phyloP scores from a whole-genome alignment of 169 alveolate species.

The Plasmodium malariae region DNA sequence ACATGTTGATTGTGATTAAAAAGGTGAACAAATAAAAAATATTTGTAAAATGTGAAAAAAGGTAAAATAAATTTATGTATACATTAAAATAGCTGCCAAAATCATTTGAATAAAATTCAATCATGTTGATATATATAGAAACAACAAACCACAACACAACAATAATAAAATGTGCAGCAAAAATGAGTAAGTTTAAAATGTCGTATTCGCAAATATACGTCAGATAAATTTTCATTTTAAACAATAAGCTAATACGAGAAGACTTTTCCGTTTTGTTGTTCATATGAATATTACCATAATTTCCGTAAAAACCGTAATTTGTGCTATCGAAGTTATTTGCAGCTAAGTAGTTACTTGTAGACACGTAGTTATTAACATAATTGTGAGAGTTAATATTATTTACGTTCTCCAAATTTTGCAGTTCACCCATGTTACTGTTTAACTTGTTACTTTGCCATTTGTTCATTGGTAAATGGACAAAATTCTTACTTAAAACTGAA shows the following conservation, averaged over 20 bases:
- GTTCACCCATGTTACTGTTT: not conserved
- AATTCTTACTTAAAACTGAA: slow-evolving; percentile 1
- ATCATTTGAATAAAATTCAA: slow-evolving; percentile 4
- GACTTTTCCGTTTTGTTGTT: not conserved
- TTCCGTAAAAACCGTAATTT: slow-evolving; percentile 6
- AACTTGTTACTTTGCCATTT: not conserved
- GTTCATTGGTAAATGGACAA: not conserved
- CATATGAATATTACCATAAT: not conserved
- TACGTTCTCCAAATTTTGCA: not conserved
- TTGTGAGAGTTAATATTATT: not conserved
- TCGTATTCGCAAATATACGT: slow-evolving; percentile 47
- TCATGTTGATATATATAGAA: slow-evolving; percentile 39
- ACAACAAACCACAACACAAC: slow-evolving; percentile 49
- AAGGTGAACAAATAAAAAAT: slow-evolving; percentile 41
- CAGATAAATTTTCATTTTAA: slow-evolving; percentile 35
- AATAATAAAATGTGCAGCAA: slow-evolving; percentile 4
- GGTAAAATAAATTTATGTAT: slow-evolving; percentile 25
- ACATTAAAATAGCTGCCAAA: slow-evolving; percentile 21
- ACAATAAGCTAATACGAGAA: not conserved
- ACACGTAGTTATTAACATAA: not conserved
- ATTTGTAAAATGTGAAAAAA: slow-evolving; percentile 24
- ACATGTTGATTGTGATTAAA: slow-evolving; percentile 46
- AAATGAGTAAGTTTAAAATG: slow-evolving; percentile 37
- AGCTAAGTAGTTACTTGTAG: not conserved
- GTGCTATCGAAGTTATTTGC: no score